Base-by-base conservation (phyloP, 768 basidiomycete species). In the Tylopilus sp. region DNA sequence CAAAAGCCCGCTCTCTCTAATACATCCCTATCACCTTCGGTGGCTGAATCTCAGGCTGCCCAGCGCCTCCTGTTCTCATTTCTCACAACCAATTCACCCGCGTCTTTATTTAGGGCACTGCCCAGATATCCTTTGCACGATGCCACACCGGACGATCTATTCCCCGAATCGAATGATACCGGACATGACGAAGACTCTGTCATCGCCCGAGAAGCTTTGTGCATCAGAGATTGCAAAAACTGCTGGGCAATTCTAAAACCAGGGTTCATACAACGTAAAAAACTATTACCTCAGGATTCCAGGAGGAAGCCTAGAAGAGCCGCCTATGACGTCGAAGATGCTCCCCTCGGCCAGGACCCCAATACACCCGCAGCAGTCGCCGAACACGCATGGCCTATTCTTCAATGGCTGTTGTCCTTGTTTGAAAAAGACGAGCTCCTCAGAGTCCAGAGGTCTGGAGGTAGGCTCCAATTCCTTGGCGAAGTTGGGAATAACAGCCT, bases 341-440 rank as follows among this genome's bases (percentile, higher is more conserved):
- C 59, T 4, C 60, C 62, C 48, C 59, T 61, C 47, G 66, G 60
- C 28, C 57, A 55, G 49, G 47, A 28, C 48, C 38, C 20, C 18
- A 46, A n/a, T n/a, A 47, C 47, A 3, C 64, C 65, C 20, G 50
- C 58, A 41, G 61, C 76, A 11, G 76, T 90, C 21, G 80, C 79
- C 21, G 75, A 79, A 42, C 71, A 83, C 53, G 81, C 86, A 5
- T 91, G 89, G 88, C 75, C 79, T 26, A 63, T 84, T 38, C 73
- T 91, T n/a, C 79, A 81, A 20, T 90, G 85, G 84, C 57, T 90
- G 0, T 48, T 91, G 11, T 63, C 69, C 20, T 57, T 90, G 18
- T 88, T 88, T 56, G 86, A 91, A 61, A 78, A 76, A 56, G 87
- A 90, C 53, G 82, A 88, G 57, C 54, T 58, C 10, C 52, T 68